phyloP scores from a whole-genome alignment of 2,329 filamentous ascomycete genomes.

The Colletotrichum orbiculare region DNA sequence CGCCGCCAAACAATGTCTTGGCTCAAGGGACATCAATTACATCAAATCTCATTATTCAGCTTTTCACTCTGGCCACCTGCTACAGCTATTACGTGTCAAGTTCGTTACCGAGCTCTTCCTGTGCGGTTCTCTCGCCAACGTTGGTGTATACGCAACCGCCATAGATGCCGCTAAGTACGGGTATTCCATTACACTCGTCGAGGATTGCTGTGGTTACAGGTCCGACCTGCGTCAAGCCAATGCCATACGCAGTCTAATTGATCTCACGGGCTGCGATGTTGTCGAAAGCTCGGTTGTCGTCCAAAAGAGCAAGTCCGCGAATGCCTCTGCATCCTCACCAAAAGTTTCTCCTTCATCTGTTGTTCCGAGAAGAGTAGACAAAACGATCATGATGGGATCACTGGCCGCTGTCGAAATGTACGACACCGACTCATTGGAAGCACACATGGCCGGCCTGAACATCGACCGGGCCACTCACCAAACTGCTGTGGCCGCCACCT shows the following conservation, averaged over 20 bases:
- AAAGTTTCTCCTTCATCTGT: slow-evolving; percentile 5
- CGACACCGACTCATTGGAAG: slow-evolving; percentile 25
- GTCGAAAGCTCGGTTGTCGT: slow-evolving; percentile 46
- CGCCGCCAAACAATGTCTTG: slow-evolving; percentile 55
- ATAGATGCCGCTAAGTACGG: slow-evolving; percentile 91
- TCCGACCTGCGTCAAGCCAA: slow-evolving; percentile 74
- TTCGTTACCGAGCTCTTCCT: slow-evolving; percentile 91
- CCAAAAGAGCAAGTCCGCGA: slow-evolving; percentile 35
- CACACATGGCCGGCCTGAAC: slow-evolving; percentile 30
- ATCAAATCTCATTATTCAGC: slow-evolving; percentile 89
- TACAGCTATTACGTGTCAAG: slow-evolving; percentile 82
- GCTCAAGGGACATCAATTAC: slow-evolving; percentile 61
- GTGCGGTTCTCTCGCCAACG: slow-evolving; percentile 86
- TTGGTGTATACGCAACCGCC: slow-evolving; percentile 91
- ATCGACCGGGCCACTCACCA: too few species aligned
- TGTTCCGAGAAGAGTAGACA: slow-evolving; percentile 25
- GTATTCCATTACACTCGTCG: slow-evolving; percentile 84
- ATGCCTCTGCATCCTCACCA: neutral
- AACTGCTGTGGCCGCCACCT: neutral
- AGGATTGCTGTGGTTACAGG: slow-evolving; percentile 89
- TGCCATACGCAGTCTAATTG: slow-evolving; percentile 76
- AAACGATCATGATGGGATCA: neutral
- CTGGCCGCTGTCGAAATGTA: slow-evolving; percentile 38
- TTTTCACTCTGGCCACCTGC: slow-evolving; percentile 78
- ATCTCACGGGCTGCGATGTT: slow-evolving; percentile 81